These are phyloP conservation scores for Cyamopsis tetragonoloba DNA, from an alignment of 306 rosid genomes.

Conservation along the genomic window DNA sequence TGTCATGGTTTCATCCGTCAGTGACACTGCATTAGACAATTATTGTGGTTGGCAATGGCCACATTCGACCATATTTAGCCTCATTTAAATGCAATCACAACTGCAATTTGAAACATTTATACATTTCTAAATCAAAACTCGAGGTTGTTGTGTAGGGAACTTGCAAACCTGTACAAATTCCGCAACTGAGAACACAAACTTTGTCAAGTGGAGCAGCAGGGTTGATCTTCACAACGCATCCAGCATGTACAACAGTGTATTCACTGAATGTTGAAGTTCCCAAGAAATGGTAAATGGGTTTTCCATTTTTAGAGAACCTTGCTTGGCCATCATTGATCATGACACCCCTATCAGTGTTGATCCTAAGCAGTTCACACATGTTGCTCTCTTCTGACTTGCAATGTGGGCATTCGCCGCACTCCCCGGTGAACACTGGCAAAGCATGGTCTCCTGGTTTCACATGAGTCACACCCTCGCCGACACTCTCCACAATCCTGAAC, in stretches of 20 bases:
- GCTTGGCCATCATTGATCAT: neutral
- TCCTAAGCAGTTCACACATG: neutral
- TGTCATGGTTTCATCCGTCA: too few relatives aligned
- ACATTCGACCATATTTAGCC: too few relatives aligned
- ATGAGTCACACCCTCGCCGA: neutral
- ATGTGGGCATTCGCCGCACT: neutral
- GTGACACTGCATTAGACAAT: too few relatives aligned
- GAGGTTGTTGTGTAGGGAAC: neutral
- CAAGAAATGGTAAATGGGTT: neutral
- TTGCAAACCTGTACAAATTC: slow-evolving; percentile 1
- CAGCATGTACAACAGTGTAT: neutral
- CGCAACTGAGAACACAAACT: neutral
- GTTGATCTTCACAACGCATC: neutral
- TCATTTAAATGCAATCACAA: too few relatives aligned
- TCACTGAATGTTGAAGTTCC: neutral
- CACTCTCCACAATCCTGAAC: neutral
- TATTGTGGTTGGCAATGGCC: too few relatives aligned
- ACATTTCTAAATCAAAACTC: too few relatives aligned
- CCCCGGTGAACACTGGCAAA: neutral
- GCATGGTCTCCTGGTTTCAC: neutral
- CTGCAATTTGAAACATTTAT: too few relatives aligned
- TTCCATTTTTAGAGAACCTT: neutral
- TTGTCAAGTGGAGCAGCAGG: slow-evolving; percentile 5
- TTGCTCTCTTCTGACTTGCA: neutral
- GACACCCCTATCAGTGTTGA: neutral